phyloP scores from a whole-genome alignment of 768 basidiomycete species.

The Coprinopsis cinerea region DNA sequence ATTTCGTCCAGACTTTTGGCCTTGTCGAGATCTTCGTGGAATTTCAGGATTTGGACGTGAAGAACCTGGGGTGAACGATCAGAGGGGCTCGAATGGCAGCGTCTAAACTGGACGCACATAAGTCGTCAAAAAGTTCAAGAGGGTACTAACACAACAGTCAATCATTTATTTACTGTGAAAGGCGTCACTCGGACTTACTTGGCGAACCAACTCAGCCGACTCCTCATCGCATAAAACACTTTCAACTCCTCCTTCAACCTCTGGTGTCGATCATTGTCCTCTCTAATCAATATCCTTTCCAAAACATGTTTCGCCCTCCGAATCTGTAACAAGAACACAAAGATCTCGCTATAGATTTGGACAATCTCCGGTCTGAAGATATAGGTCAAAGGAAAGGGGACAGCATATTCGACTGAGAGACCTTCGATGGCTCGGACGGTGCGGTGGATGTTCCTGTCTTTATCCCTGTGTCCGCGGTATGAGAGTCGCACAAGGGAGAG shows the following conservation, averaged over 20 bases:
- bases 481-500: conserved; percentile 67
- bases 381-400: conserved; percentile 78
- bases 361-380: conserved; percentile 57
- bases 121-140: conserved; percentile 68
- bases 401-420: conserved; percentile 69
- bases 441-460: conserved; percentile 36
- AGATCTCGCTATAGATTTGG: conserved; percentile 58
- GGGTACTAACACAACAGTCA: conserved; percentile 33
- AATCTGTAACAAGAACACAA: conserved; percentile 69
- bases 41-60: conserved; percentile 52
- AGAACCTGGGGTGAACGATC: conserved; percentile 46
- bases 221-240: conserved; percentile 69
- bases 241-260: conserved; percentile 47
- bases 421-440: conserved; percentile 64
- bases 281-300: conserved; percentile 63
- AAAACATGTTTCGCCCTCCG: conserved; percentile 65
- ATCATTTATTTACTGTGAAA: neutral
- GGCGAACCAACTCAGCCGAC: conserved; percentile 78
- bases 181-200: conserved; percentile 55
- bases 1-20: conserved; percentile 72
- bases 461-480: conserved; percentile 48
- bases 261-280: conserved; percentile 30
- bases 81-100: neutral
- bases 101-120: conserved; percentile 42
- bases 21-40: conserved; percentile 48